phyloP scores from a whole-genome alignment of 352 stramenopile species.

The Phytophthora citrophthora region DNA sequence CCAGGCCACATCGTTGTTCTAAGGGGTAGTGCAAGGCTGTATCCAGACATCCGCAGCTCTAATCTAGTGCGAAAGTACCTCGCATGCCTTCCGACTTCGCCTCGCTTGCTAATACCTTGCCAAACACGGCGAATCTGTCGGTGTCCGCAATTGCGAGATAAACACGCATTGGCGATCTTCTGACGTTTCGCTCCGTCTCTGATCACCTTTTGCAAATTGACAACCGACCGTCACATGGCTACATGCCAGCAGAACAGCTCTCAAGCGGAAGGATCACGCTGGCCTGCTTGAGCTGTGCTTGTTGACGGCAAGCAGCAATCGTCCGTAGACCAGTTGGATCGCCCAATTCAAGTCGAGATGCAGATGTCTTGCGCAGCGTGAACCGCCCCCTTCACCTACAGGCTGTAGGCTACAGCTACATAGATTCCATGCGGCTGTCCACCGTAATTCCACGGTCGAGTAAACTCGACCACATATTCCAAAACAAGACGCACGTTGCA shows the following conservation, averaged over 20 bases:
- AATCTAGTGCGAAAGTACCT: not conserved
- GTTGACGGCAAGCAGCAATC: not conserved
- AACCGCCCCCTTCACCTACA: not conserved
- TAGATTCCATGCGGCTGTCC: not conserved
- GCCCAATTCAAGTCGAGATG: not conserved
- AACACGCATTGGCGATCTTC: slow-evolving; percentile 8
- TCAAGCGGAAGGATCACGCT: not conserved
- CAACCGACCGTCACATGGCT: slow-evolving; percentile 4
- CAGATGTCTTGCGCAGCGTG: slow-evolving; percentile 9
- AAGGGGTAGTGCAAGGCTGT: not conserved
- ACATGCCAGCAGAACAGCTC: not conserved
- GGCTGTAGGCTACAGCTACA: not conserved
- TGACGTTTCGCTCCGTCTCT: slow-evolving; percentile 10
- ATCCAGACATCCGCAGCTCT: not conserved
- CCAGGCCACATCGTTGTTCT: no score
- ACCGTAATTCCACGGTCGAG: not conserved
- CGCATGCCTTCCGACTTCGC: not conserved
- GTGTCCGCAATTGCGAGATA: not conserved
- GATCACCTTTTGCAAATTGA: slow-evolving; percentile 3
- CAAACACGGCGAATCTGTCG: slow-evolving; percentile 2
- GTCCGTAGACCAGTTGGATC: not conserved
- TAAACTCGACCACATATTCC: slow-evolving; percentile 20
- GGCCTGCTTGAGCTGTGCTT: not conserved
- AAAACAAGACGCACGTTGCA: slow-evolving; percentile 8
- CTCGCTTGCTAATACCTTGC: slow-evolving; percentile 6